Base-by-base conservation (phyloP, 805 yeast species). In the Soucietia sequanensis region DNA sequence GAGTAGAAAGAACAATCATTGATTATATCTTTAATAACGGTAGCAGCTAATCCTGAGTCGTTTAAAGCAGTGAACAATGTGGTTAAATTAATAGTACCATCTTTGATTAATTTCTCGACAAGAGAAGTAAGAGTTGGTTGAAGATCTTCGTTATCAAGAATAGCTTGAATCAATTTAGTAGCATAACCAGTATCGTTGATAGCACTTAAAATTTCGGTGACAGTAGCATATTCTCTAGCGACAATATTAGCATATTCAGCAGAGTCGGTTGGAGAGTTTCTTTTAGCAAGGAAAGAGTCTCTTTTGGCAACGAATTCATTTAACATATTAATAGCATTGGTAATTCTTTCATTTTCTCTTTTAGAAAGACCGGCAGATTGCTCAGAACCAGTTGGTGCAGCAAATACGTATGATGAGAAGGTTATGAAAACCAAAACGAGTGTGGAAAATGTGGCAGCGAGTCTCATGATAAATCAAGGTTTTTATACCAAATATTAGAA, bases 1-100 rank as follows among this genome's bases (percentile, higher is more conserved):
- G 61, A 56, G 48, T 67, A 67, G 48, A 67, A 60, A 5, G 47
- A 33, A 56, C 73, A 67, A 48, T 67, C 61, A 34, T 39, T 43
- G 44, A 67, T 58, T 38, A 67, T 46, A 46, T 52, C 53, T 35
- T 60, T 40, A 37, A 67, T 62, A 31, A 65, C 66, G 14, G 46
- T 49, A 23, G 48, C 59, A 26, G 68, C 68, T 41, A 67, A 60
- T 26, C 73, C 73, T 24, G 72, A 65, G 35, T 67, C 65, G 41
- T 58, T 60, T 46, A 67, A 60, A 20, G 70, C 58, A 26, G 52
- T 62, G 41, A 65, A 54, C 44, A 67, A 63, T 6, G 70, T 62
- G 35, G 52, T 48, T 38, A 67, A 41, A 30, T 65, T 54, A 30
- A 67, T 48, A 25, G 42, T 20, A 41, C 64, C 65, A 37, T 50